Base-by-base conservation (phyloP, 768 basidiomycete species). In the Lentinula detonsa region DNA sequence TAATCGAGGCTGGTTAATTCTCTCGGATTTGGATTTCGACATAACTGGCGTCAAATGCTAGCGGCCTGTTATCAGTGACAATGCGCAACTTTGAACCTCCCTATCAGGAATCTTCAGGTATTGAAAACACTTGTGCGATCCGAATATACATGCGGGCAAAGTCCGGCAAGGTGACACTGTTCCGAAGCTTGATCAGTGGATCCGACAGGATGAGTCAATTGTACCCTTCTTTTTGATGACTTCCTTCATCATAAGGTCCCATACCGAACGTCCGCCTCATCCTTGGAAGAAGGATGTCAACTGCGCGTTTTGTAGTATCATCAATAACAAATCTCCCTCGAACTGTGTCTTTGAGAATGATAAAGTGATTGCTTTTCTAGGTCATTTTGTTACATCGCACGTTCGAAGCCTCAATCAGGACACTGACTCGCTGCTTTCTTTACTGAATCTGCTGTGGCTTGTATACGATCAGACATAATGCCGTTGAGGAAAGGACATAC, bases 241-340 rank as follows among this genome's bases (percentile, higher is more conserved):
- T 33, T 59, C 57, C 46, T 59, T 59, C 57, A 59, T 59, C 57
- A 50, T 48, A 15, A 59, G 39, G 35, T 77, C 81, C 21, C 87
- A 88, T 66, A 74, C 80, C 42, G 69, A 73, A 60, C 81, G 86
- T 8, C 67, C 73, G 13, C 61, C 75, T 40, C 75, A 80, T 16
- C 71, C 76, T n/a, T 87, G 85, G 87, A 71, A 68, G 21, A 70
- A 74, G 15, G 75, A 81, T 61, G 63, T 75, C 4, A 72, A 76
- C 28, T 91, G 88, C 66, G 67, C 80, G 5, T 90, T 90, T 71
- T 91, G 89, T 69, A 78, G 79, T 43, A 88, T 91, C 60, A 74
- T 89, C n/a, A 67, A 68, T 33, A 73, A 77, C 10, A 79, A 82
- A 52, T 62, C 77, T 5, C 76, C 79, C 1, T 78, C 83, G 3